Conservation (phyloP, 208 protist species). For the Leishmania tarentolae region DNA sequence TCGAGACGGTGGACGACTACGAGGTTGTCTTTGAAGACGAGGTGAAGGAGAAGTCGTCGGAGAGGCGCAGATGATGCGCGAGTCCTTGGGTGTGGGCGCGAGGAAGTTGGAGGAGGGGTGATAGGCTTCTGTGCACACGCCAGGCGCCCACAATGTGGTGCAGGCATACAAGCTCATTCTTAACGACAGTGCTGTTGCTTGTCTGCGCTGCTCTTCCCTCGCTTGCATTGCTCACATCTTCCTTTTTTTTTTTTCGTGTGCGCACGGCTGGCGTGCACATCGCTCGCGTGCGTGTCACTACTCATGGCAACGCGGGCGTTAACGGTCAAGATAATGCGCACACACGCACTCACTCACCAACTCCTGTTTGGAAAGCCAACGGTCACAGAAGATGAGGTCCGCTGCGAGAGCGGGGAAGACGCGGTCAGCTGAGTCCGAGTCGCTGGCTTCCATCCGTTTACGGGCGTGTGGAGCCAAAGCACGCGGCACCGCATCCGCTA, state of each 20-base stretch:
- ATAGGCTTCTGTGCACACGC: neutral
- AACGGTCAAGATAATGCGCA: no score
- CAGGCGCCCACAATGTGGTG: neutral
- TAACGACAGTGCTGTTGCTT: neutral
- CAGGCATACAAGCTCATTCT: neutral
- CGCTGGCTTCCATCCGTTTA: neutral
- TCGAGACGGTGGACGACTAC: conserved; percentile 77
- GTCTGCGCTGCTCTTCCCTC: neutral
- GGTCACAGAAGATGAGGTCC: neutral
- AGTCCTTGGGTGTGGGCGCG: neutral
- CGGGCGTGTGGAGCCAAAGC: neutral
- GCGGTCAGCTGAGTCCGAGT: neutral
- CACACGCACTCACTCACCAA: no score
- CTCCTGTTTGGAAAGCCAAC: no score
- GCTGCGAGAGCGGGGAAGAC: neutral
- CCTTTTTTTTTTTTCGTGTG: neutral
- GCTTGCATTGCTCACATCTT: neutral
- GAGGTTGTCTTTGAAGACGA: conserved; percentile 74
- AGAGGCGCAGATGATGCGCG: neutral
- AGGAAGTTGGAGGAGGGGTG: neutral
- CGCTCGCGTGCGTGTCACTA: no score
- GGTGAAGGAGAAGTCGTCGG: neutral
- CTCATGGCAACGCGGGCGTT: no score
- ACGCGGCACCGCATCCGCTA: neutral
- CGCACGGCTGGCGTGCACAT: neutral